Evolutionary conservation across 148 eudicot genomes (phyloP), one percentile per base, ranked within the genome.

Genomic region (Rhododendron molle): DNA sequence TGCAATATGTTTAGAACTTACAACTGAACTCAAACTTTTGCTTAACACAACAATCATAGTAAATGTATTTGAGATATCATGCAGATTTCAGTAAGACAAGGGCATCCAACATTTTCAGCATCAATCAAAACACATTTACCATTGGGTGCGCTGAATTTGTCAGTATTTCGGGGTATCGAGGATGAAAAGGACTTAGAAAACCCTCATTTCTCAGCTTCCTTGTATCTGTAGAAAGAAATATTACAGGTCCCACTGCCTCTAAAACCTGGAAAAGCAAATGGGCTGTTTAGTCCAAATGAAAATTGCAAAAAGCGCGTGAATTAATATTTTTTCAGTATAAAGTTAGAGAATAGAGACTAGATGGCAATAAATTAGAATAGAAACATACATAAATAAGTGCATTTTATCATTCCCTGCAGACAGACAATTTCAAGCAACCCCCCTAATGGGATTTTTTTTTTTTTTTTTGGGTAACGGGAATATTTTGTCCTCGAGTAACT

Each of bases 81-180:
- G 46, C 46, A 73, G 40, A 79, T 38, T 67, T 65, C 65, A 78
- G 5, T 16, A 69, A 11, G 54, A 43, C 38, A 60, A 74, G 28
- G 47, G 18, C 82, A 43, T 30, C 21, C 49, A n/a, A 52, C 5
- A 40, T 76, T 30, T 60, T 34, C 49, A 60, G 73, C 82, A 89
- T 54, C 83, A 81, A 83, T 30, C 38, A 85, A 77, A 47, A 88
- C 21, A 78, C 43, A 44, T 85, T 65, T 87, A 95, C 99, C 99
- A 97, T 93, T 30, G 99, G 99, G 88, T 97, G 99, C 7, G 99
- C 99, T 73, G 99, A 97, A 90, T 97, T 97, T 62, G 99, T 97
- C 56, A 95, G 98, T 85, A 97, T 97, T 88, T 97, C 99, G 38
- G 99, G 99, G 90, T 95, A 97, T 87, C 99, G 91, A 87, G 99